phyloP scores from a whole-genome alignment of 225 moss, liverwort and hornwort genomes.

The Pseudoscleropodium purum region DNA sequence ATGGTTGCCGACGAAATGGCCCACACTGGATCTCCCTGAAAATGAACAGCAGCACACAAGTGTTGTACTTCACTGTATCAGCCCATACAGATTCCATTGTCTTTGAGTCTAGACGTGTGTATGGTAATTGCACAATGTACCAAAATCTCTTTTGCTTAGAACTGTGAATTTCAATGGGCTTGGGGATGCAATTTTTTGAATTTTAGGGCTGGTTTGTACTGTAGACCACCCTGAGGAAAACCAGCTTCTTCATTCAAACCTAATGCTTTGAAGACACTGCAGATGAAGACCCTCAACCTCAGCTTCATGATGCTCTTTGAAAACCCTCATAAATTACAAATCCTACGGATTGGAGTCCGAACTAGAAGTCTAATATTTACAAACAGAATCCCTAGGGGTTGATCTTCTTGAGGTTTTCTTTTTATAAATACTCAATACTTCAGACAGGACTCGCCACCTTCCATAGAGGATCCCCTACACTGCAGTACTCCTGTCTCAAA shows the following conservation, averaged over 20 bases:
- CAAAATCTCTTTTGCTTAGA: too few species aligned
- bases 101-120: background rate
- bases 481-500: background rate
- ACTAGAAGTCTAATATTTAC: background rate
- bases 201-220: background rate
- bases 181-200: background rate
- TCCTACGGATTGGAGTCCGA: background rate
- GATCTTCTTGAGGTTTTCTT: background rate
- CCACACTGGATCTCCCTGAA: slow-evolving; percentile 98
- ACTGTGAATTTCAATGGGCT: background rate
- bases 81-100: background rate
- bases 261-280: background rate
- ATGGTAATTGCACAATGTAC: background rate
- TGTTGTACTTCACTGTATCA: background rate
- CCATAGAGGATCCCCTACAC: background rate
- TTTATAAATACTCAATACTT: background rate
- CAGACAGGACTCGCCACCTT: background rate
- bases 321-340: background rate
- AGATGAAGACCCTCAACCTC: background rate
- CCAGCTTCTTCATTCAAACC: background rate
- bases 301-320: background rate
- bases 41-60: background rate
- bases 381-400: background rate
- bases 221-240: background rate
- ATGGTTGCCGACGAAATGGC: slow-evolving; percentile 71